Conservation (phyloP, 805 yeast species). For the Saturnispora sekii region DNA sequence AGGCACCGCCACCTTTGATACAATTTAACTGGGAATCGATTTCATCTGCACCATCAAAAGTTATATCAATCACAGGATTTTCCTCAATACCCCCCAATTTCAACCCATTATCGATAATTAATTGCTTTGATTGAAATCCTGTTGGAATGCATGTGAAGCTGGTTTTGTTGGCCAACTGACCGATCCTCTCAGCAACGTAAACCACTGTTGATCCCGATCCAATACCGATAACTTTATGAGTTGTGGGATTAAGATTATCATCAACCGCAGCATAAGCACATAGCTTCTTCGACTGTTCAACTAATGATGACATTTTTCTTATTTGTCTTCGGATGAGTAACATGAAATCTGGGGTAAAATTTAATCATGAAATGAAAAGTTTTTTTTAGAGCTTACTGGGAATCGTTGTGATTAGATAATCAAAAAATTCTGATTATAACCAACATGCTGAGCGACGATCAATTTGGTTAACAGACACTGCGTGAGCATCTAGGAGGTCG, state of each 20-base stretch:
- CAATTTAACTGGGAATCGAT: conserved; percentile 73
- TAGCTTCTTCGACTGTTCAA: conserved; percentile 77
- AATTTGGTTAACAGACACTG: no score
- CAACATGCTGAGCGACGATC: no score
- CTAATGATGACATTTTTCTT: conserved; percentile 20
- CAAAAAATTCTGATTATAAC: no score
- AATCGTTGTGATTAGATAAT: no score
- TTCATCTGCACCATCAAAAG: conserved; percentile 98
- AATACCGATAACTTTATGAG: conserved; percentile 74
- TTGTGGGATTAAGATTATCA: conserved; percentile 53
- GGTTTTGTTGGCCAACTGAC: conserved; percentile 47
- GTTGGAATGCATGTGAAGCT: conserved; percentile 82
- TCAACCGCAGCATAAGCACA: conserved; percentile 94
- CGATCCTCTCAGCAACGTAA: conserved; percentile 92
- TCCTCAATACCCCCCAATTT: conserved; percentile 75
- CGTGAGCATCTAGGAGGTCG: no score
- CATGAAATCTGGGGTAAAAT: background rate
- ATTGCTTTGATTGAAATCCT: conserved; percentile 87
- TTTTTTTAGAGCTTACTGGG: no score
- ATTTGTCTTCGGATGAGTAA: background rate
- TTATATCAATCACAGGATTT: conserved; percentile 74
- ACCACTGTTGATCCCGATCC: conserved; percentile 98
- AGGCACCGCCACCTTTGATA: conserved; percentile 98
- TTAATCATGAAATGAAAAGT: no score
- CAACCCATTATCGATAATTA: conserved; percentile 75